These are phyloP conservation scores for Corylus americana DNA, from an alignment of 306 rosid genomes.

Conservation along the genomic window DNA sequence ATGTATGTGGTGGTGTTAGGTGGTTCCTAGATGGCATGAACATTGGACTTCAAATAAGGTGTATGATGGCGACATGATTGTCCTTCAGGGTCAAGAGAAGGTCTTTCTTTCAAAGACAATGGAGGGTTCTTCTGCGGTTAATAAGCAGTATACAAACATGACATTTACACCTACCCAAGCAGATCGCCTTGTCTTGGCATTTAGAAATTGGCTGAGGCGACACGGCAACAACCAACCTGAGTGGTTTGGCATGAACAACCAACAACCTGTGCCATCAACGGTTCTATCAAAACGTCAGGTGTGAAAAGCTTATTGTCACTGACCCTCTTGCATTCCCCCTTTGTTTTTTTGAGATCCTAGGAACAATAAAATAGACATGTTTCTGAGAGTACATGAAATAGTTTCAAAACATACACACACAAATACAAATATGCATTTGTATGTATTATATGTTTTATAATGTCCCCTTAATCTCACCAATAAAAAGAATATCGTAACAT, in stretches of 20 bases:
- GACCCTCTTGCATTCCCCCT: background rate
- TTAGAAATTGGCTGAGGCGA: slow-evolving; percentile 83
- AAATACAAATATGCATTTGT: background rate
- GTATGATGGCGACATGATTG: slow-evolving; percentile 98
- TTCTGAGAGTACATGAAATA: background rate
- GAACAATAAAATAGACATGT: background rate
- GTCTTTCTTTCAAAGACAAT: slow-evolving; percentile 61
- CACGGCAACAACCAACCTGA: slow-evolving; percentile 88
- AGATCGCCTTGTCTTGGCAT: slow-evolving; percentile 80
- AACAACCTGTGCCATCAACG: slow-evolving; percentile 68
- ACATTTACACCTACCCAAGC: slow-evolving; percentile 89
- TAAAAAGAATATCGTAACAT: background rate
- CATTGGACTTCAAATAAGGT: slow-evolving; percentile 98
- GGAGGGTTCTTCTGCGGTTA: slow-evolving; percentile 58
- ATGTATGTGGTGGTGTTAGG: slow-evolving; percentile 45
- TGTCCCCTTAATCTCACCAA: background rate
- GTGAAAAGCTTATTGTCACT: background rate
- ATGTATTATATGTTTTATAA: background rate
- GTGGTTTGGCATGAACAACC: slow-evolving; percentile 56
- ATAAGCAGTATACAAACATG: slow-evolving; percentile 67
- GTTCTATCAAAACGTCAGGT: slow-evolving; percentile 85
- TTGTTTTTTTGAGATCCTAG: background rate
- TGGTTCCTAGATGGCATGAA: slow-evolving; percentile 95
- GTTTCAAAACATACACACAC: background rate
- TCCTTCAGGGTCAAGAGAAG: slow-evolving; percentile 98